Evolutionary conservation across 2,329 filamentous ascomycete species (phyloP).

Genomic region (Rhexocercosporidium sp.): DNA sequence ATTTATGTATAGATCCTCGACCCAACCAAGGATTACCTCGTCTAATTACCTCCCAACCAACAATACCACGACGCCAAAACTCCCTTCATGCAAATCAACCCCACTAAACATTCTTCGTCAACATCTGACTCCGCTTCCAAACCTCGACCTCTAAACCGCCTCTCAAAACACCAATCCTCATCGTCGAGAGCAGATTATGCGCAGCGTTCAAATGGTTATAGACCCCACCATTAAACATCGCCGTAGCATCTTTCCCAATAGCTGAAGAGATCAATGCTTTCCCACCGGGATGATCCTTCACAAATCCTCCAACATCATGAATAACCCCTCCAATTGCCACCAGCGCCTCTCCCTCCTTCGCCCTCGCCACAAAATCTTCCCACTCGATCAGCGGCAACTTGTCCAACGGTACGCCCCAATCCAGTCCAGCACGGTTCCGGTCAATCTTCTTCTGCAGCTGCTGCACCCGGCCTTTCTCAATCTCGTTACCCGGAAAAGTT

Average conservation of each 20-base stretch:
- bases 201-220: slow-evolving; percentile 38
- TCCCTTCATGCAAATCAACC: neutral
- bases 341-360: slow-evolving; percentile 75
- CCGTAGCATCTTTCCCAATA: slow-evolving; percentile 84
- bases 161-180: slow-evolving; percentile 37
- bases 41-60: too few relatives aligned
- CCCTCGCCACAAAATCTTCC: slow-evolving; percentile 79
- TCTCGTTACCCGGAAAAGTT: slow-evolving; percentile 87
- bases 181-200: slow-evolving; percentile 40
- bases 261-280: slow-evolving; percentile 81
- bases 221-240: slow-evolving; percentile 76
- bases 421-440: slow-evolving; percentile 75
- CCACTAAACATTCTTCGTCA: slow-evolving; percentile 2
- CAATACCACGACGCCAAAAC: neutral
- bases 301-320: slow-evolving; percentile 81
- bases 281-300: slow-evolving; percentile 84
- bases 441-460: slow-evolving; percentile 90
- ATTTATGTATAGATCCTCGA: too few relatives aligned
- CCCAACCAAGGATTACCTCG: too few relatives aligned
- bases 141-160: slow-evolving; percentile 26
- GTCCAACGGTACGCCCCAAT: slow-evolving; percentile 84
- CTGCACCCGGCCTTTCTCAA: slow-evolving; percentile 85
- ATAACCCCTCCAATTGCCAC: slow-evolving; percentile 80
- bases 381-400: slow-evolving; percentile 82
- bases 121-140: slow-evolving; percentile 24